Evolutionary conservation across 169 alveolate species (phyloP).

Genomic region (Eimeria zaria): DNA sequence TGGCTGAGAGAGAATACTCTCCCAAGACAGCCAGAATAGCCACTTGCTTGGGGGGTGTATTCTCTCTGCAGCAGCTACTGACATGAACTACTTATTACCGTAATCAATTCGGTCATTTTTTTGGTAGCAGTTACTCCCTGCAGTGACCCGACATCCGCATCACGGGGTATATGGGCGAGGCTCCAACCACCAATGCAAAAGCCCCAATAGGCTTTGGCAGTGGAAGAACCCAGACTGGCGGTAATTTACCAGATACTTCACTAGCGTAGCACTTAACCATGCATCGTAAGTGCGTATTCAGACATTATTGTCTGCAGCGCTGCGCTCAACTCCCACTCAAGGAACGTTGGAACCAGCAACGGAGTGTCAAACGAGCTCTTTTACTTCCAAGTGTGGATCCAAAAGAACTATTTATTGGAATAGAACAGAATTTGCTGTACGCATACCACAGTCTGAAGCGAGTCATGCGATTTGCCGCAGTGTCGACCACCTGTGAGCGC

Average conservation of each 20-base stretch:
- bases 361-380: not conserved
- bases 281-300: not conserved
- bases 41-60: not conserved
- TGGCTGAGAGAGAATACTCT: not conserved
- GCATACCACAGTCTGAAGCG: not conserved
- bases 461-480: not conserved
- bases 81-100: not conserved
- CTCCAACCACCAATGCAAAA: not conserved
- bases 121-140: not conserved
- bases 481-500: not conserved
- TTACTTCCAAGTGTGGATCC: not conserved
- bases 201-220: not conserved
- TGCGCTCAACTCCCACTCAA: not conserved
- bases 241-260: not conserved
- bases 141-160: not conserved
- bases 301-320: not conserved
- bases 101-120: not conserved
- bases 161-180: not conserved
- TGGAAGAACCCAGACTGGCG: not conserved
- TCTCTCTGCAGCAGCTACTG: not conserved
- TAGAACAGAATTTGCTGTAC: not conserved
- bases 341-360: not conserved
- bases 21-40: not conserved
- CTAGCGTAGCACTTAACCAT: not conserved
- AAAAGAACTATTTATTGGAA: not conserved